These are phyloP conservation scores for Conidiobolus coronatus DNA, from an alignment of 371 early-diverging fungal genomes.

Conservation along the genomic window DNA sequence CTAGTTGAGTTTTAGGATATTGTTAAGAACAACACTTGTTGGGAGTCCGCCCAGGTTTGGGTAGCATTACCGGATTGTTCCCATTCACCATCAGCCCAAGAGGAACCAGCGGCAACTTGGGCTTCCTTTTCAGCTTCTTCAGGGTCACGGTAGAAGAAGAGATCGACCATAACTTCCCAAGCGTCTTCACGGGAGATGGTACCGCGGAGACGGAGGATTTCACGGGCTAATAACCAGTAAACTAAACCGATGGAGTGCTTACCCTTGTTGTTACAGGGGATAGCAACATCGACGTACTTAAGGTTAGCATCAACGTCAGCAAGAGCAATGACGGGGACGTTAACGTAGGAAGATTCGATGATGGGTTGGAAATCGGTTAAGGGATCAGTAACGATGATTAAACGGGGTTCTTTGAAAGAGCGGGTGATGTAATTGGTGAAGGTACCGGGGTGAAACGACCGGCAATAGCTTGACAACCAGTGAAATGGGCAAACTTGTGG, in stretches of 20 bases:
- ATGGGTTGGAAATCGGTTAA: constrained; percentile 97
- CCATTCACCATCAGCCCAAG: constrained; percentile 7
- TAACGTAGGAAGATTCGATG: constrained; percentile 95
- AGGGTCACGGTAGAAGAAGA: constrained; percentile 97
- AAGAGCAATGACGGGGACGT: constrained; percentile 98
- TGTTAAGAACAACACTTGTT: not conserved
- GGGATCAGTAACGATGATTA: constrained; percentile 97
- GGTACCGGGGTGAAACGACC: constrained; percentile 99
- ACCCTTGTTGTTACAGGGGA: constrained; percentile 99
- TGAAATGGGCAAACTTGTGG: constrained; percentile 93
- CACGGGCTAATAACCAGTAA: constrained; percentile 93
- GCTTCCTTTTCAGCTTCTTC: constrained; percentile 86
- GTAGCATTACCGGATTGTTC: constrained; percentile 10
- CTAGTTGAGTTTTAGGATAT: not conserved
- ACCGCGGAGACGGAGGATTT: constrained; percentile 95
- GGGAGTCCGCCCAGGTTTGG: constrained; percentile 26
- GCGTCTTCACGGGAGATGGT: constrained; percentile 49
- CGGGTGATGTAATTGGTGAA: constrained; percentile 99
- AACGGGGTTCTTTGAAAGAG: constrained; percentile 93
- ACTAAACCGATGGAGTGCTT: constrained; percentile 95
- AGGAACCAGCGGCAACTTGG: constrained; percentile 13
- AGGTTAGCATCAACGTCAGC: constrained; percentile 93
- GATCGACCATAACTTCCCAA: constrained; percentile 94
- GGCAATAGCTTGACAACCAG: constrained; percentile 91
- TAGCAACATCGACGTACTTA: constrained; percentile 91